Evolutionary conservation across 176 grass and related monocot species (phyloP).

Genomic region (Avena sativa): DNA sequence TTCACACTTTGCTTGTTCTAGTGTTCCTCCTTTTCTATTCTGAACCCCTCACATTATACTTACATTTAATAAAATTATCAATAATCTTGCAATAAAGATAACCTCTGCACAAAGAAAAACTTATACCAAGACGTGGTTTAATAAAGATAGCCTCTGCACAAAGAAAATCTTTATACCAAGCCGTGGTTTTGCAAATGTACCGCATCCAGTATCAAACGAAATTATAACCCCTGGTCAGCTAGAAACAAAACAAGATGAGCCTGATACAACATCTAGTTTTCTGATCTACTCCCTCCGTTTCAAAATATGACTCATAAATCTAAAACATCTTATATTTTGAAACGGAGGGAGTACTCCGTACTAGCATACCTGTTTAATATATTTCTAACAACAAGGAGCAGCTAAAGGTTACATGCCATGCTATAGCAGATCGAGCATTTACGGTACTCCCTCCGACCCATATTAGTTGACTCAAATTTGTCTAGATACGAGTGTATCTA

Average conservation of each 20-base stretch:
- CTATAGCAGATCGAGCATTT: conserved; percentile 1
- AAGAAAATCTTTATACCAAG: background rate
- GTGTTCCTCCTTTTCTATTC: background rate
- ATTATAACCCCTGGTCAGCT: background rate
- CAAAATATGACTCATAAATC: too few species aligned
- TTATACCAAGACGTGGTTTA: background rate
- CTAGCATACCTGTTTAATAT: background rate
- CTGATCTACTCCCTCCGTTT: background rate
- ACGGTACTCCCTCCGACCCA: background rate
- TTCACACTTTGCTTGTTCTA: background rate
- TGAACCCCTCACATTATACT: background rate
- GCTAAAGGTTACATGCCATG: background rate
- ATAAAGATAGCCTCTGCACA: background rate
- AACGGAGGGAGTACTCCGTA: background rate
- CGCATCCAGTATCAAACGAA: conserved; percentile 11
- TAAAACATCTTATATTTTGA: too few species aligned
- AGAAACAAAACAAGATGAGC: conserved; percentile 15
- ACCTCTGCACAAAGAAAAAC: background rate
- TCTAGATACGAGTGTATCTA: too few species aligned
- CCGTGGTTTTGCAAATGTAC: background rate
- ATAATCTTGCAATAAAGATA: background rate
- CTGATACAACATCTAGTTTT: background rate
- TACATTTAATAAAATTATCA: background rate
- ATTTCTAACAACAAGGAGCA: background rate
- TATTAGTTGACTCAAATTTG: too few species aligned